A percentile compares a stretch with the other conserved stretches of the same genome.
These are phyloP conservation scores for Ramichloridium luteum DNA, from an alignment of 2,329 filamentous ascomycete genomes.

Conservation along the genomic window DNA sequence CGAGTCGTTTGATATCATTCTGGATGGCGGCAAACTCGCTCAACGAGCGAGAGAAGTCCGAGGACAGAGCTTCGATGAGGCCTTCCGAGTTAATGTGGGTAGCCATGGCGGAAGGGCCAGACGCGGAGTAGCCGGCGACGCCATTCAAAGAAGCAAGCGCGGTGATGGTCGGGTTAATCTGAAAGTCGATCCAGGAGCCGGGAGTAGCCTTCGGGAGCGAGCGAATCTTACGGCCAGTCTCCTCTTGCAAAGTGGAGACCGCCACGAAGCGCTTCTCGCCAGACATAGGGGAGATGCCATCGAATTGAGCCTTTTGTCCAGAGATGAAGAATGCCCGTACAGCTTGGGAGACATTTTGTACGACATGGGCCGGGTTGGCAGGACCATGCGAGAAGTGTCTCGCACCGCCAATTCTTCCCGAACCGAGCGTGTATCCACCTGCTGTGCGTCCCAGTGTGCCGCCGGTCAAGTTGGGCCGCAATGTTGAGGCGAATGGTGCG, in stretches of 20 bases:
- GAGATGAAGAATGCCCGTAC: conserved; percentile 87
- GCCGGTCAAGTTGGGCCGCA: conserved; percentile 85
- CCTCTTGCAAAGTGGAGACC: conserved; percentile 62
- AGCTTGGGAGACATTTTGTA: conserved; percentile 89
- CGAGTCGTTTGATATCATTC: conserved; percentile 67
- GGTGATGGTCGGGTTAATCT: conserved; percentile 77
- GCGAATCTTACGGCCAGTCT: conserved; percentile 56
- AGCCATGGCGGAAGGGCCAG: conserved; percentile 23
- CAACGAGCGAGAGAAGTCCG: conserved; percentile 76
- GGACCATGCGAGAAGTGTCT: conserved; percentile 87
- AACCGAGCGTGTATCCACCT: conserved; percentile 73
- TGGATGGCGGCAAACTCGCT: conserved; percentile 71
- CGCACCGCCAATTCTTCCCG: conserved; percentile 55
- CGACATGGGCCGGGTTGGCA: conserved; percentile 73
- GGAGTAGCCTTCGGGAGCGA: conserved; percentile 45
- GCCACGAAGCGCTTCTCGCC: conserved; percentile 71
- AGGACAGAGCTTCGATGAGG: conserved; percentile 71
- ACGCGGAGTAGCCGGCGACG: conserved; percentile 40
- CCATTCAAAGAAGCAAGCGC: conserved; percentile 62
- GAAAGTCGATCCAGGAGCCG: conserved; percentile 81
- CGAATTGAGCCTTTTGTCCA: conserved; percentile 76
- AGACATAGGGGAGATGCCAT: conserved; percentile 54
- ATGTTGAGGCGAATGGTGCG: conserved; percentile 74
- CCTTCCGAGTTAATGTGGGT: conserved; percentile 68
- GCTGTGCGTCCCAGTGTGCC: conserved; percentile 73